Percentiles rank a stretch among this genome's conserved stretches.
Evolutionary conservation across 768 basidiomycete genomes (phyloP).

Genomic region (Cyathus striatus): DNA sequence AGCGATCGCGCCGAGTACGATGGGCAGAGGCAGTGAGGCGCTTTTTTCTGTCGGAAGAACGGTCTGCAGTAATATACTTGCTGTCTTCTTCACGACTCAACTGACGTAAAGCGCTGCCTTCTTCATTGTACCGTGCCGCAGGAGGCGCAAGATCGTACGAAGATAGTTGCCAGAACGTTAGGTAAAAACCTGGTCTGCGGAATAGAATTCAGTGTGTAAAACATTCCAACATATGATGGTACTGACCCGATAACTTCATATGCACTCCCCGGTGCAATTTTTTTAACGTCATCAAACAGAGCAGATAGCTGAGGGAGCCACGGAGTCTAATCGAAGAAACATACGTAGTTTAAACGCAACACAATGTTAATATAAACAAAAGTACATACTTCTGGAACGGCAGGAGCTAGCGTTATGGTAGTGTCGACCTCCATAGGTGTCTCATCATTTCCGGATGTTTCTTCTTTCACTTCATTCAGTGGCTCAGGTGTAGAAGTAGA

Average conservation of each 20-base stretch:
- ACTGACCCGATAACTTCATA: conserved; percentile 69
- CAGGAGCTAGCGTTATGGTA: conserved; percentile 14
- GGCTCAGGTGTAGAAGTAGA: conserved; percentile 18
- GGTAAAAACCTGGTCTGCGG: conserved; percentile 81
- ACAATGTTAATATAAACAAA: conserved; percentile 1
- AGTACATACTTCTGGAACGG: conserved; percentile 33
- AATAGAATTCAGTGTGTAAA: conserved; percentile 5
- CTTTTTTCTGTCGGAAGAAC: conserved; percentile 61
- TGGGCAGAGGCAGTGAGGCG: conserved; percentile 53
- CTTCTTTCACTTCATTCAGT: conserved; percentile 20
- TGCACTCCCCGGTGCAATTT: conserved; percentile 62
- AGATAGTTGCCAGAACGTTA: conserved; percentile 96
- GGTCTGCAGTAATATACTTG: conserved; percentile 60
- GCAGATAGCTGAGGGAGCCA: conserved; percentile 76
- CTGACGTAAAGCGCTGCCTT: conserved; percentile 53
- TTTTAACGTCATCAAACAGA: conserved; percentile 72
- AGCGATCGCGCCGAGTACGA: conserved; percentile 60
- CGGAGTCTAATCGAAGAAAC: conserved; percentile 42
- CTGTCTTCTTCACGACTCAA: conserved; percentile 67
- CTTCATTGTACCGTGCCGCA: conserved; percentile 71
- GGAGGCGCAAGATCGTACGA: conserved; percentile 87
- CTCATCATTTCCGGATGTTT: conserved; percentile 31
- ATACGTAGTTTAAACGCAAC: not conserved
- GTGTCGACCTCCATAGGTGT: conserved; percentile 50
- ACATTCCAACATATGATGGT: conserved; percentile 2